Percentiles rank a stretch among this genome's conserved stretches.
Evolutionary conservation across 257 asterid genomes (phyloP).

Genomic region (Forsythia suspensa): DNA sequence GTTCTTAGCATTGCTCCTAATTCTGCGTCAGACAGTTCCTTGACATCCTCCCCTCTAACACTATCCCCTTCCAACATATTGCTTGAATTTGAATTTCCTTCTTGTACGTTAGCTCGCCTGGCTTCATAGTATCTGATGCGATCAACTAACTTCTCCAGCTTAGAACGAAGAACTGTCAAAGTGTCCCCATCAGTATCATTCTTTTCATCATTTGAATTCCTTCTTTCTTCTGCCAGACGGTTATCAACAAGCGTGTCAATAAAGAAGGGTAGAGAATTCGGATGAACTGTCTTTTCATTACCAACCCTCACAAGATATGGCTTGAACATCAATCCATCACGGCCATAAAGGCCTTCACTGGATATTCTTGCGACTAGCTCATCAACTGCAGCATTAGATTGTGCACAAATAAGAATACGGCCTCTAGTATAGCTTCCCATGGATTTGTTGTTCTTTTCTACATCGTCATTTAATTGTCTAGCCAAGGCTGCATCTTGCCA

Average conservation of each 20-base stretch:
- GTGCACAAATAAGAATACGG: conserved; percentile 94
- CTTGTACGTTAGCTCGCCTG: conserved; percentile 70
- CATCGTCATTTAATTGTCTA: conserved; percentile 60
- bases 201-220: conserved; percentile 44
- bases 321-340: conserved; percentile 69
- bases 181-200: conserved; percentile 44
- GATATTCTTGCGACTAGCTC: conserved; percentile 89
- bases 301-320: conserved; percentile 99
- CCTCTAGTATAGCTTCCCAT: conserved; percentile 57
- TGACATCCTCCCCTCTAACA: conserved; percentile 37
- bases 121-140: conserved; percentile 76
- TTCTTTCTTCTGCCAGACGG: conserved; percentile 65
- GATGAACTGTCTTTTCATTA: conserved; percentile 84
- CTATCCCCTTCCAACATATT: conserved; percentile 48
- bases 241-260: conserved; percentile 91
- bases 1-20: conserved; percentile 67
- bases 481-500: conserved; percentile 99
- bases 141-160: conserved; percentile 84
- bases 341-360: conserved; percentile 73
- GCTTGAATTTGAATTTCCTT: conserved; percentile 47
- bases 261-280: conserved; percentile 84
- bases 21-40: conserved; percentile 65
- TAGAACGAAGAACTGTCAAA: conserved; percentile 55
- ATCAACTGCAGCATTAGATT: conserved; percentile 99
- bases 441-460: conserved; percentile 36